phyloP scores from a whole-genome alignment of 78 protist genomes.

The Salpingoeca rosetta region DNA sequence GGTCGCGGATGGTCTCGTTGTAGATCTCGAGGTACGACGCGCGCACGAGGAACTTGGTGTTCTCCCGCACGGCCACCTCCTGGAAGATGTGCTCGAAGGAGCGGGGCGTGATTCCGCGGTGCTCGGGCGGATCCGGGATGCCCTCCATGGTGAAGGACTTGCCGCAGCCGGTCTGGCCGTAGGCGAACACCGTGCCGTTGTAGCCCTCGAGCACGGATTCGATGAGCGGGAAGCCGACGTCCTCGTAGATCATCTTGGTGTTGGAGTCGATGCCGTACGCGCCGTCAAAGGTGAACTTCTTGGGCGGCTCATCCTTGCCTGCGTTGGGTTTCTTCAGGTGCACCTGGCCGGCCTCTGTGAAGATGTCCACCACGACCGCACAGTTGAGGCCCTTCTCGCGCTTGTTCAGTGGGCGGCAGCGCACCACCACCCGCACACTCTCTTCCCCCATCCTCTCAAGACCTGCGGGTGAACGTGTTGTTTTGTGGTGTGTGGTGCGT shows the following conservation, averaged over 20 bases:
- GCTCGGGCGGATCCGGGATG: neutral
- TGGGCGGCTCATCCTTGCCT: neutral
- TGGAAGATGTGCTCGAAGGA: neutral
- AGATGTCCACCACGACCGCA: neutral
- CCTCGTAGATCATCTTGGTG: neutral
- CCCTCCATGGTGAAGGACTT: conserved; percentile 25
- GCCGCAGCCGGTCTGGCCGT: conserved; percentile 48
- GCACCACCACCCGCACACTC: neutral
- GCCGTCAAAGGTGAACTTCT: neutral
- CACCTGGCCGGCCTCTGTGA: neutral
- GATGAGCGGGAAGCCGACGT: conserved; percentile 19
- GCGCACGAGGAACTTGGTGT: conserved; percentile 26
- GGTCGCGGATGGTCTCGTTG: conserved; percentile 65
- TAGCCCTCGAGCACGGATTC: conserved; percentile 54
- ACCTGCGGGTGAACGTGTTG: too few species aligned
- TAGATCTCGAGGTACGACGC: conserved; percentile 67
- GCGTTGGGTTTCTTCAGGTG: neutral
- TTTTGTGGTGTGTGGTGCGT: too few species aligned
- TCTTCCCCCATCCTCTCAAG: conserved; percentile 1
- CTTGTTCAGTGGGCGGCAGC: conserved; percentile 9
- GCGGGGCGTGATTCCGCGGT: conserved; percentile 26
- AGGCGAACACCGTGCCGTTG: conserved; percentile 69
- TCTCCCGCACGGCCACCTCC: neutral
- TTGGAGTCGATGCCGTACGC: neutral
- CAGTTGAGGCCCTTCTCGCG: neutral